Percentiles rank a stretch among this genome's conserved stretches.
phyloP scores from a whole-genome alignment of 148 eudicot species.

The Rhododendron ovatum region DNA sequence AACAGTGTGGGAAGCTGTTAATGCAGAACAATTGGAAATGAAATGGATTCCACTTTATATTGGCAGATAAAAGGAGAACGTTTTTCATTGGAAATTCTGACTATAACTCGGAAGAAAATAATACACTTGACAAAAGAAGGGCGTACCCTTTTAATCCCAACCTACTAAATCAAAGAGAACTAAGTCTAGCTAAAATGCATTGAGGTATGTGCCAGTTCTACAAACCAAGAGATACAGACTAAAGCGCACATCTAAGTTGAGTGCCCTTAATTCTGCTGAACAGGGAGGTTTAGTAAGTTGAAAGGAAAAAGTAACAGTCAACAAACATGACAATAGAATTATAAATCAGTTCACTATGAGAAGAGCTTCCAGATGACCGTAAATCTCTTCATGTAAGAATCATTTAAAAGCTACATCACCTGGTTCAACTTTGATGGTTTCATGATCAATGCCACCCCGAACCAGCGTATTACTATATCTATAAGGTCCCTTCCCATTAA shows the following conservation, averaged over 20 bases:
- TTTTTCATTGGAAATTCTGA: background rate
- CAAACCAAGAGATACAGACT: background rate
- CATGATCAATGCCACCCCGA: constrained; percentile 82
- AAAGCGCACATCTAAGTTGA: background rate
- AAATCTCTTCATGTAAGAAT: background rate
- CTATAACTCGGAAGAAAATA: background rate
- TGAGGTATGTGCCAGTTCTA: background rate
- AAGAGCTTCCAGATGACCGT: background rate
- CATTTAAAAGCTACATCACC: constrained; percentile 31
- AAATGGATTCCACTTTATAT: background rate
- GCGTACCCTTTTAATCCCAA: background rate
- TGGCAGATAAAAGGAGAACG: background rate
- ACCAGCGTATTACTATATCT: constrained; percentile 78
- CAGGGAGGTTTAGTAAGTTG: background rate
- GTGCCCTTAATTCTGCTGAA: background rate
- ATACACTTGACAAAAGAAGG: background rate
- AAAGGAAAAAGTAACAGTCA: background rate
- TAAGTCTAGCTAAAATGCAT: background rate
- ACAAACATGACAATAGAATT: background rate
- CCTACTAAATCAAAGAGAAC: background rate
- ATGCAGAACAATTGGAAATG: background rate
- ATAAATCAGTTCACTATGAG: background rate
- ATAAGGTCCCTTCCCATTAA: constrained; percentile 98
- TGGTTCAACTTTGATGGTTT: constrained; percentile 75
- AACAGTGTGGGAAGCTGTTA: background rate